Evolutionary conservation across 148 eudicot genomes (phyloP).

Genomic region (Silene uniflora): DNA sequence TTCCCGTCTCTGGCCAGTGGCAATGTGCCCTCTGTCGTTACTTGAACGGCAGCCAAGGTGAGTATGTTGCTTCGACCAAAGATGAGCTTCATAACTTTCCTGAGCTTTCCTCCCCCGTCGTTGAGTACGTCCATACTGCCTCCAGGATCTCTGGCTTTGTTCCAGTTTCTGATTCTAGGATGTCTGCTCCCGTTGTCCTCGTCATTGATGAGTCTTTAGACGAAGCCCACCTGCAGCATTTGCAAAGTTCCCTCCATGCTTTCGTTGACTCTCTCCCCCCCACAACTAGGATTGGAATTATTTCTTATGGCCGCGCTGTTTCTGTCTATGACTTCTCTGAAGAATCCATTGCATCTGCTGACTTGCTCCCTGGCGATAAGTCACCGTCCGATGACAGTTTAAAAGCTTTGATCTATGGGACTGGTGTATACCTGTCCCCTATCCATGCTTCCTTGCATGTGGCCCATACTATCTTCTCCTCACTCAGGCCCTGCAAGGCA

Average conservation of each 20-base stretch:
- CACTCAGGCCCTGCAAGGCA: slow-evolving; percentile 62
- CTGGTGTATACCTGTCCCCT: slow-evolving; percentile 83
- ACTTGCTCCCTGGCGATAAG: slow-evolving; percentile 72
- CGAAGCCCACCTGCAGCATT: slow-evolving; percentile 81
- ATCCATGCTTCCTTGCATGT: slow-evolving; percentile 84
- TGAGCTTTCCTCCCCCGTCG: slow-evolving; percentile 65
- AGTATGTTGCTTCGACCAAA: slow-evolving; percentile 74
- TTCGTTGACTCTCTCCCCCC: slow-evolving; percentile 89
- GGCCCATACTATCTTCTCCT: slow-evolving; percentile 77
- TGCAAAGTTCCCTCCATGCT: slow-evolving; percentile 91
- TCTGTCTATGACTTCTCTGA: slow-evolving; percentile 89
- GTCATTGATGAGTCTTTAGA: slow-evolving; percentile 88
- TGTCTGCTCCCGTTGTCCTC: slow-evolving; percentile 82
- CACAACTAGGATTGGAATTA: slow-evolving; percentile 77
- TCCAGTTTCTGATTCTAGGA: slow-evolving; percentile 83
- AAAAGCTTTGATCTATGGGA: slow-evolving; percentile 78
- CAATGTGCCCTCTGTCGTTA: slow-evolving; percentile 78
- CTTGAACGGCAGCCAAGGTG: slow-evolving; percentile 84
- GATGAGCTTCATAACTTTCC: slow-evolving; percentile 76
- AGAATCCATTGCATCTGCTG: slow-evolving; percentile 90
- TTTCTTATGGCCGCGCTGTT: slow-evolving; percentile 75
- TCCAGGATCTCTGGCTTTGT: slow-evolving; percentile 69
- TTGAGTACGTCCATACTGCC: slow-evolving; percentile 75
- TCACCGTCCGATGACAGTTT: slow-evolving; percentile 69
- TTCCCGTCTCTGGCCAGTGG: slow-evolving; percentile 92